Evolutionary conservation across 2,329 filamentous ascomycete genomes (phyloP), one percentile per base, ranked within the genome.

Genomic region (Colletotrichum liaoningense): DNA sequence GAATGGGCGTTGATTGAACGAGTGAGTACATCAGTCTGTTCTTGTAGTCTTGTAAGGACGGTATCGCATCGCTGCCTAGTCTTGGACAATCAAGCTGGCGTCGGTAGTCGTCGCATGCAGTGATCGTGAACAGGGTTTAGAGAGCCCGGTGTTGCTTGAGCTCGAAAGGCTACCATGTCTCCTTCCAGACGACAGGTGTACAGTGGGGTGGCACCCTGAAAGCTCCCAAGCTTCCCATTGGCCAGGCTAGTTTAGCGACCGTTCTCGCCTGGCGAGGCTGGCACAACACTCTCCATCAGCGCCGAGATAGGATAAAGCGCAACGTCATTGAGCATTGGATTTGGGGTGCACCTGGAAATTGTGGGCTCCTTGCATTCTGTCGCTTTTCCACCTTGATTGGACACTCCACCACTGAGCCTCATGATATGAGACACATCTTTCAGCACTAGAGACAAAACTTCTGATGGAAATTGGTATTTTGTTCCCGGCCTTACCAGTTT

Each of bases 41-140:
- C 24, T 28, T 76, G 66, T 67, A 28, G 19, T 35, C 19, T 22
- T 30, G 73, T 69, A 74, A 67, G 72, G 63, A 65, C 75, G 59
- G 67, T 38, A 65, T 57, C 22, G 67, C 38, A 81, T 81, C 73
- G 77, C 79, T 79, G 67, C 75, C 63, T 65, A 35, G 33, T 30
- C 66, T 33, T 46, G 54, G 1, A 28, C 14, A 22, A 28, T 28
- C 63, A 46, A 42, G 62, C 46, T 66, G 60, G 19, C 63, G 28
- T 54, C 30, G 26, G n/a, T 49, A 49, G 46, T 63, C 9, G n/a
- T 35, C 42, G 52, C 24, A 42, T 38, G 75, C 78, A 77, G 77
- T 74, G 77, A 74, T 57, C 5, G 49, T 56, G 52, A 46, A 72
- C 68, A 69, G 54, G 30, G 42, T 57, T 24, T 26, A 65, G 11